phyloP scores from a whole-genome alignment of 1,139 yeast species.

The Scheffersomyces lignicola region DNA sequence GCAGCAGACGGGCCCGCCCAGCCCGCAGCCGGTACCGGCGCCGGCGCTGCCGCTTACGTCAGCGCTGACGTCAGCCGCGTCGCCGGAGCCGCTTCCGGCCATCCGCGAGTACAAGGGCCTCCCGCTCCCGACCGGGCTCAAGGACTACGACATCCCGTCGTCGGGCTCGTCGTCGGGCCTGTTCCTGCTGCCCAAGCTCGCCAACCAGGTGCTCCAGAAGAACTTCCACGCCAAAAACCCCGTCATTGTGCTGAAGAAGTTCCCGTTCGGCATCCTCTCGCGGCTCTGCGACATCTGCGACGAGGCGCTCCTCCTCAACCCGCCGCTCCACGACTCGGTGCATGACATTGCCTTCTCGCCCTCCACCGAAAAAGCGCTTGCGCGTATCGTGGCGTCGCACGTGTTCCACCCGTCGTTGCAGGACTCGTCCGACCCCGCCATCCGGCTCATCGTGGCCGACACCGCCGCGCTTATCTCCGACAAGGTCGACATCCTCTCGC shows the following conservation, averaged over 20 bases:
- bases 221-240: conserved; percentile 26
- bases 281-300: conserved; percentile 69
- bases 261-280: conserved; percentile 70
- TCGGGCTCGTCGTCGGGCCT: conserved; percentile 16
- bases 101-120: conserved; percentile 65
- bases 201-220: conserved; percentile 24
- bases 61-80: conserved; percentile 13
- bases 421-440: conserved; percentile 63
- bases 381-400: conserved; percentile 52
- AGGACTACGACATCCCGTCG: conserved; percentile 9
- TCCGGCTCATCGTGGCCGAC: conserved; percentile 63
- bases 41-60: conserved; percentile 10
- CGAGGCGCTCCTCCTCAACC: conserved; percentile 71
- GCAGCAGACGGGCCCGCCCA: conserved; percentile 14
- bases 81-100: conserved; percentile 13
- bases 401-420: conserved; percentile 30
- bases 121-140: conserved; percentile 42
- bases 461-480: conserved; percentile 61
- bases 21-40: conserved; percentile 7
- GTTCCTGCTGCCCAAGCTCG: conserved; percentile 21
- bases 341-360: conserved; percentile 57
- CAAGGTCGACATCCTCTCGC: conserved; percentile 71
- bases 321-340: conserved; percentile 43
- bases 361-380: conserved; percentile 64
- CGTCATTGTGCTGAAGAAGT: conserved; percentile 37